Evolutionary conservation across 305 asterid genomes (phyloP), one percentile per base, ranked within the genome.

Genomic region (Lippia alba): DNA sequence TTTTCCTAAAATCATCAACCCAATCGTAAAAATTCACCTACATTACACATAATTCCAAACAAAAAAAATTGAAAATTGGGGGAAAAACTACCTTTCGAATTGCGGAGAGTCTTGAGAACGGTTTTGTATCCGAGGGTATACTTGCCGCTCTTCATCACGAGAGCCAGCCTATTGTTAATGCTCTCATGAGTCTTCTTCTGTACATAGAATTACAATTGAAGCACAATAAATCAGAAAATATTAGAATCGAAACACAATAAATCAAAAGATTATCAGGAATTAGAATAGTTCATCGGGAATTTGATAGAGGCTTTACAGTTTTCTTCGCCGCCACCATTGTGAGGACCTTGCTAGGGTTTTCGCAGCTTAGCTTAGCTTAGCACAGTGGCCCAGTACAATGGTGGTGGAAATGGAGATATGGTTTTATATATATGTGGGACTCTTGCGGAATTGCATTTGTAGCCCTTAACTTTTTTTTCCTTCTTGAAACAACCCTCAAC

Each of bases 111-210:
- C 74, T 86, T 84, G 74, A 88, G 82, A 45, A 88, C 95, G 68
- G 92, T 88, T 79, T 84, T 86, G 76, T 86, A 88, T 24, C 96
- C 92, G 56, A 88, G 74, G 0, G 91, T 80, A 74, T 77, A 88
- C 46, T 88, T 88, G 3, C 90, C 89, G 49, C 91, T 88, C 88
- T 86, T 89, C 87, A 86, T 86, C 41, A 85, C 96, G 60, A 89
- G 81, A 75, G 91, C 92, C 69, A 89, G 67, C 81, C 89, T 78
- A 71, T 69, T 89, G 81, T 86, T 86, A 63, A 85, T 86, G 83
- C 84, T 84, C 80, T 89, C 96, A 72, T 85, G 90, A 63, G 86
- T 81, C 87, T 86, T 88, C 85, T 88, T 88, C 91, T 83, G 89
- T 58, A 74, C 54, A 46, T 2, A 58, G 62, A 59, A 60, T 41